Conservation (phyloP, 225 moss, liverwort and hornwort genomes). For the Marchantia paleacea region DNA sequence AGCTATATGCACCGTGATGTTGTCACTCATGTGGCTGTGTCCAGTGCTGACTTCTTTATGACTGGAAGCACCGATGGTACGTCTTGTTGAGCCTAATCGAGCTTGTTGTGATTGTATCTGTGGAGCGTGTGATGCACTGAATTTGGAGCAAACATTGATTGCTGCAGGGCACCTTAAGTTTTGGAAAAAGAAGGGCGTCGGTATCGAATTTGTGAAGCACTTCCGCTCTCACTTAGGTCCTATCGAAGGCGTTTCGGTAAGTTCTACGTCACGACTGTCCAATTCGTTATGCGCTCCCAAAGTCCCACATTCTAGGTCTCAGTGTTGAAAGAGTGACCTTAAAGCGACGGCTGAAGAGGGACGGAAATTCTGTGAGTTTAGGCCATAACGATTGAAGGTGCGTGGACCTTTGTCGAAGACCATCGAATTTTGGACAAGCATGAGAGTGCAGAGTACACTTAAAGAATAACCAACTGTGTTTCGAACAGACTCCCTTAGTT, state of each 20-base stretch:
- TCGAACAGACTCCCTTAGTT: too few species aligned
- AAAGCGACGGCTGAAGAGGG: too few species aligned
- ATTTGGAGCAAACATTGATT: constrained; percentile 16
- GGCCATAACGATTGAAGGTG: too few species aligned
- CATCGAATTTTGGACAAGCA: too few species aligned
- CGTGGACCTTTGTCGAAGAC: too few species aligned
- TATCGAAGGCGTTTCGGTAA: constrained; percentile 77
- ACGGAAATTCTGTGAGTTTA: too few species aligned
- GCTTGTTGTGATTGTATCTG: background rate
- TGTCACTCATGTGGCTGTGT: constrained; percentile 83
- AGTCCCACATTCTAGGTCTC: background rate
- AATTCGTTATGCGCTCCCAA: too few species aligned
- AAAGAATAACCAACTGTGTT: too few species aligned
- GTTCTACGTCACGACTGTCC: background rate
- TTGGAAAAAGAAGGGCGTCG: constrained; percentile 95
- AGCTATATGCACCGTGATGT: constrained; percentile 99
- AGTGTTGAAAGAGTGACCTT: background rate
- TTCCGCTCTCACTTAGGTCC: constrained; percentile 94
- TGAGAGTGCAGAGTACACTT: too few species aligned
- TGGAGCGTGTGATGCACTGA: background rate
- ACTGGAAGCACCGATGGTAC: constrained; percentile 96
- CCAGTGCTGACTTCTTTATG: constrained; percentile 92
- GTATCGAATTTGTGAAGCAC: constrained; percentile 99
- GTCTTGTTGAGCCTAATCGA: constrained; percentile 7
- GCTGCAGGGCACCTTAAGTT: constrained; percentile 92